Conservation (phyloP, 352 stramenopile genomes). For the Pythium vanterpoolii region DNA sequence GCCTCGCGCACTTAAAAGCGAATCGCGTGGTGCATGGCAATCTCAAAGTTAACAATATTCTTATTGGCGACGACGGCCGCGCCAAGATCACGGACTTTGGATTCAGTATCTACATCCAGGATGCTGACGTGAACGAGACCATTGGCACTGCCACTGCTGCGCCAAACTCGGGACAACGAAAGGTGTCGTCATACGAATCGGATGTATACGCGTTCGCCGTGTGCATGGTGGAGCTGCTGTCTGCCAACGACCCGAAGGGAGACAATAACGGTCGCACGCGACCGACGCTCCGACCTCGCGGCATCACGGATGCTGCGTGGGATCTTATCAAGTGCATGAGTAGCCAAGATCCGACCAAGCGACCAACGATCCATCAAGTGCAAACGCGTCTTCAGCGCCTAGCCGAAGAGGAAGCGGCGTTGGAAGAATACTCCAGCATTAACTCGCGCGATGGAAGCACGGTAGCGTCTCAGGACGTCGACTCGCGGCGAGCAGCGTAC, state of each 20-base stretch:
- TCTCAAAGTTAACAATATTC: constrained; percentile 83
- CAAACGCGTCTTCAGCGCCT: constrained; percentile 14
- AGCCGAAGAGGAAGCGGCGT: constrained; percentile 5
- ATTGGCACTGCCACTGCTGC: no score
- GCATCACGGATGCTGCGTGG: constrained; percentile 17
- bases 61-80: constrained; percentile 46
- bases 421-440: constrained; percentile 4
- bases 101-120: constrained; percentile 20
- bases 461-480: constrained; percentile 2
- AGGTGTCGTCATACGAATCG: constrained; percentile 23
- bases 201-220: constrained; percentile 55
- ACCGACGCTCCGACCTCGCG: constrained; percentile 4
- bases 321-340: constrained; percentile 24
- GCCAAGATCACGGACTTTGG: constrained; percentile 42
- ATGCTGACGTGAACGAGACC: no score
- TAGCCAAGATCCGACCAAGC: constrained; percentile 6
- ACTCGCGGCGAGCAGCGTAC: constrained; percentile 8
- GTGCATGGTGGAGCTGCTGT: constrained; percentile 34
- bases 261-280: constrained; percentile 7
- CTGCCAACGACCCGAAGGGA: background rate
- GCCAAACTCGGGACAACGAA: no score
- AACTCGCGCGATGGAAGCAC: background rate
- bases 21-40: constrained; percentile 74
- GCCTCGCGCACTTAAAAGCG: constrained; percentile 53
- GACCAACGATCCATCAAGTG: constrained; percentile 21